phyloP scores from a whole-genome alignment of 1,284 basidiomycete genomes.

The Serendipita sp. region DNA sequence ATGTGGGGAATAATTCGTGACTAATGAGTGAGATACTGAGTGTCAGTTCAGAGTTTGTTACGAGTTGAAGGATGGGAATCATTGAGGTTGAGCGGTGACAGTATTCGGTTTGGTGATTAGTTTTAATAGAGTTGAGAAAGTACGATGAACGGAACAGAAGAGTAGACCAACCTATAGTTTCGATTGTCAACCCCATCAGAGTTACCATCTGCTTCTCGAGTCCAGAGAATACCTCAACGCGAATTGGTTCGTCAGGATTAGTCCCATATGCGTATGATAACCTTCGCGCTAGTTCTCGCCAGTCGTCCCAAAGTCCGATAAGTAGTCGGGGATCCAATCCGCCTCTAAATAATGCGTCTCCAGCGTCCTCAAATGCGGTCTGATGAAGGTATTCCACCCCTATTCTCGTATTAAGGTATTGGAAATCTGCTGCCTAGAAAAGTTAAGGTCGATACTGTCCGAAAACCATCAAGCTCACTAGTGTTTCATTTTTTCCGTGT shows the following conservation, averaged over 20 bases:
- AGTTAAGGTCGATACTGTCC: not conserved
- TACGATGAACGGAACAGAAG: slow-evolving; percentile 14
- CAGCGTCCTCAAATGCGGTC: slow-evolving; percentile 64
- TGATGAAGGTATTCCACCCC: slow-evolving; percentile 59
- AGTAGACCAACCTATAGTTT: slow-evolving; percentile 58
- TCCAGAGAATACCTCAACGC: slow-evolving; percentile 48
- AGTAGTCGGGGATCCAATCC: slow-evolving; percentile 62
- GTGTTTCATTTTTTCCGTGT: slow-evolving; percentile 31
- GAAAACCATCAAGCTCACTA: slow-evolving; percentile 13
- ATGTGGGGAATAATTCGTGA: slow-evolving; percentile 78
- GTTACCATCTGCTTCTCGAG: slow-evolving; percentile 49
- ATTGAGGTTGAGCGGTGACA: slow-evolving; percentile 16
- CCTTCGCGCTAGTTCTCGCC: not conserved
- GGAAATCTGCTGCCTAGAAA: slow-evolving; percentile 45
- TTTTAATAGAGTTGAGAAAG: not conserved
- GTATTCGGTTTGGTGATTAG: not conserved
- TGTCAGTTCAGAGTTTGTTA: slow-evolving; percentile 38
- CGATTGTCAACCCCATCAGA: slow-evolving; percentile 36
- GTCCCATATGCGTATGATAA: slow-evolving; percentile 24
- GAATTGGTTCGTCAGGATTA: slow-evolving; percentile 22
- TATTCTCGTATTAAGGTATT: slow-evolving; percentile 63
- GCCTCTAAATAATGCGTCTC: slow-evolving; percentile 55
- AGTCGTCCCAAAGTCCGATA: slow-evolving; percentile 31
- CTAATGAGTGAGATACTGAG: slow-evolving; percentile 72
- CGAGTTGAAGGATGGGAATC: too few species aligned